These are phyloP conservation scores for Crithidia bombi DNA, from an alignment of 208 protist genomes.

Conservation along the genomic window DNA sequence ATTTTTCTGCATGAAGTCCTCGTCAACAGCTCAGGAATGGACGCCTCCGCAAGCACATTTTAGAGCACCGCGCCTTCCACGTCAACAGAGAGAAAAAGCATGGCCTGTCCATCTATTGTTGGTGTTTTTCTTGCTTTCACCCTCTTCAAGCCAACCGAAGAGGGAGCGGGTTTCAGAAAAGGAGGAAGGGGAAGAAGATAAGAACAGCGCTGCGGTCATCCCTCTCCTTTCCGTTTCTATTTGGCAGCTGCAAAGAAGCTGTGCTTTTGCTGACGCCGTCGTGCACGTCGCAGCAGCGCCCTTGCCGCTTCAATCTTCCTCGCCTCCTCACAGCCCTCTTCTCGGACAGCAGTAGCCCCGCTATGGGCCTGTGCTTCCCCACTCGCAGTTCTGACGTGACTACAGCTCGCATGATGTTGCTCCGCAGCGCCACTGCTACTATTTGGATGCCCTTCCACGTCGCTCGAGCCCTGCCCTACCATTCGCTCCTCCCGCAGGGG, in stretches of 20 bases:
- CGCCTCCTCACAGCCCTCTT: constrained; percentile 15
- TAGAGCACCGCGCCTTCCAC: too few relatives aligned
- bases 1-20: too few relatives aligned
- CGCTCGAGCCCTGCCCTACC: background rate
- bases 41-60: too few relatives aligned
- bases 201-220: too few relatives aligned
- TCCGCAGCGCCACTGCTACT: background rate
- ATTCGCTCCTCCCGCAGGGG: constrained; percentile 8
- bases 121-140: too few relatives aligned
- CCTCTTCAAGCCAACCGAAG: too few relatives aligned
- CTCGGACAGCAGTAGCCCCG: too few relatives aligned
- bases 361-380: background rate
- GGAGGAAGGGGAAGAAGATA: too few relatives aligned
- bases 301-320: constrained; percentile 23
- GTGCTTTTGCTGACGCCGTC: background rate
- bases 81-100: too few relatives aligned
- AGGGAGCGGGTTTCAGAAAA: too few relatives aligned
- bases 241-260: background rate
- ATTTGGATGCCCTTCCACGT: background rate
- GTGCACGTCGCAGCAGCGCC: constrained; percentile 28
- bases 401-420: background rate
- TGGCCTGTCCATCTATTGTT: too few relatives aligned
- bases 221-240: background rate
- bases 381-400: background rate
- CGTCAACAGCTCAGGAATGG: too few relatives aligned